Base-by-base conservation (phyloP, 2,329 filamentous ascomycete species). In the Cercospora sesami region DNA sequence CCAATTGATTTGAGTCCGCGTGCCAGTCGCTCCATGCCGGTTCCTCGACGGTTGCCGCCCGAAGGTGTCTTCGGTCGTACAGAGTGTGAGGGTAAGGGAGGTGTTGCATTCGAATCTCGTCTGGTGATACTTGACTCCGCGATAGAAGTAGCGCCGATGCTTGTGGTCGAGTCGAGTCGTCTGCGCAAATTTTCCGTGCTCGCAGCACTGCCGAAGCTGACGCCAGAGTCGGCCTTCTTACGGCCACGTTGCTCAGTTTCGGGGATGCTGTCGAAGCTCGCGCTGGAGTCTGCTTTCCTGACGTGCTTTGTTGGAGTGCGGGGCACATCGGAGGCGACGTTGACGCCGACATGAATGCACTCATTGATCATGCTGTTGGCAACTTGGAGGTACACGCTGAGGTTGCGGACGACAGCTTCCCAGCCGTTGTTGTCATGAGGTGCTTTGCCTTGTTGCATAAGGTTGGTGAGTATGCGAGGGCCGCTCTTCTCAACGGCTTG, bases 241-340 rank as follows among this genome's bases (percentile, higher is more conserved):
- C 62, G 62, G 26, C 31, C 51, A 14, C 70, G 68, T 8, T 65
- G 65, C 26, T 73, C 69, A 28, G 69, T 63, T 26, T 55, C 66
- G 28, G 58, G 64, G 26, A 63, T 67, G 71, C 79, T 80, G 60
- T 80, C 82, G 73, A 90, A 89, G 77, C 86, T 89, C 67, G 89
- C 85, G n/a, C 87, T 88, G 2, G 88, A 90, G 75, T 90, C 88
- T 23, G 85, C 85, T 78, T 89, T 89, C 73, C 86, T 83, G 42
- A 80, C 79, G 73, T 84, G 84, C 64, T 80, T 79, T 23, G 59
- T 67, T 8, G 62, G 51, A 23, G 28, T 58, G 73, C 60, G 64
- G 10, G 57, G 63, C n/a, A 63, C 55, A 4, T 65, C 67, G 0
- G 69, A 65, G 18, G 71, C 64, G 8, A 68, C 57, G 45, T 71